phyloP scores from a whole-genome alignment of 305 asterid species.

The Fraxinus ornus region DNA sequence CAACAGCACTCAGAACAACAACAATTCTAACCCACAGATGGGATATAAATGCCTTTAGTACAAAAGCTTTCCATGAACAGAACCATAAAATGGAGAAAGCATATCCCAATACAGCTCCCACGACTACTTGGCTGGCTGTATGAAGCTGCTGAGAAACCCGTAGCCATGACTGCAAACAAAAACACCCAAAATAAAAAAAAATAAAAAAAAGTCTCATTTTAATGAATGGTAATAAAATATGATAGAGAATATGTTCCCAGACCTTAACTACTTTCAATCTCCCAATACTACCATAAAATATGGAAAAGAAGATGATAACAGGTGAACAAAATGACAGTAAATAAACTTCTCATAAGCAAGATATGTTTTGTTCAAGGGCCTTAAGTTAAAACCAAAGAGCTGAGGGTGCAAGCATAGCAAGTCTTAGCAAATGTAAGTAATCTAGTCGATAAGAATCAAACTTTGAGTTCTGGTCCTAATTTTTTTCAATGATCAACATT shows the following conservation, averaged over 20 bases:
- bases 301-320: not conserved
- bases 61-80: conserved; percentile 57
- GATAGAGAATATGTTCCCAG: not conserved
- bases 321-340: not conserved
- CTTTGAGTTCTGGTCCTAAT: not conserved
- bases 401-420: not conserved
- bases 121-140: conserved; percentile 64
- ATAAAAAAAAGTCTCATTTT: not conserved
- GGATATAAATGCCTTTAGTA: conserved; percentile 41
- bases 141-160: conserved; percentile 72
- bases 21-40: conserved; percentile 46
- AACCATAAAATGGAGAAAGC: conserved; percentile 58
- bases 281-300: not conserved
- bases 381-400: not conserved
- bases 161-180: conserved; percentile 72
- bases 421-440: not conserved
- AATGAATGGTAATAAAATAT: not conserved
- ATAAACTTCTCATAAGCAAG: not conserved
- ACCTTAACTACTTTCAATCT: not conserved
- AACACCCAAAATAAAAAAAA: not conserved
- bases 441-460: not conserved
- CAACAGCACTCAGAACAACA: conserved; percentile 38
- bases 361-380: not conserved
- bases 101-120: conserved; percentile 65
- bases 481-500: not conserved